Evolutionary conservation across 805 yeast species (phyloP), one percentile per base, ranked within the genome.

Genomic region (Starmerella sp.): DNA sequence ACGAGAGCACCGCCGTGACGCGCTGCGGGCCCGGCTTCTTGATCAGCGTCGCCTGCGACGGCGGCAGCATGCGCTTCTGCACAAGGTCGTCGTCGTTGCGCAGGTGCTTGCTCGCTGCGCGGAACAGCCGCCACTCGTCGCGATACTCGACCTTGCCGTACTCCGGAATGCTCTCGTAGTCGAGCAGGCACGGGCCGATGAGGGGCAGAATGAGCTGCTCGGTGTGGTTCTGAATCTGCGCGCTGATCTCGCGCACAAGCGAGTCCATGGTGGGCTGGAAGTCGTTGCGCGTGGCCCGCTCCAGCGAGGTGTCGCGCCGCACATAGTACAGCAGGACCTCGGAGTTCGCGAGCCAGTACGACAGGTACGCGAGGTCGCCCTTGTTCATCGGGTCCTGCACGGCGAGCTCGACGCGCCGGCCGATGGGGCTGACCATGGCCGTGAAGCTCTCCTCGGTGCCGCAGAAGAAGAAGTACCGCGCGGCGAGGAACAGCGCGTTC

Each of bases 11-110:
- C 63, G 93, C 95, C 30, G 90, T 81, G 52, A 90, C 77, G 61
- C 81, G 82, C 52, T 90, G 73, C 0, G 98, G 98, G 0, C 97
- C 87, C 3, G 96, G 96, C 65, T 81, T 82, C 76, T 85, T 81
- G 65, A 87, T 84, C 55, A 86, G 84, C 48, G 79, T 75, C 22
- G 86, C 79, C 43, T 55, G 49, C 0, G 91, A 74, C 2, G 97
- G 97, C 5, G 97, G 97, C 59, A 83, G 83, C 54, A 88, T 71
- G 78, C 82, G 84, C 53, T 80, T 77, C 46, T 83, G 72, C 36
- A 89, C 83, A 60, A 86, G 91, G 52, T 84, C 88, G 65, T 83
- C 84, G 59, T 77, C 76, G 36, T 69, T 62, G 10, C 41, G 38
- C 14, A 49, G 35, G 22, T 15, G 28, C 37, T 50, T 54, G 30